These are phyloP conservation scores for Eucalyptus fibrosa DNA, from an alignment of 345 rosid species.

Conservation along the genomic window DNA sequence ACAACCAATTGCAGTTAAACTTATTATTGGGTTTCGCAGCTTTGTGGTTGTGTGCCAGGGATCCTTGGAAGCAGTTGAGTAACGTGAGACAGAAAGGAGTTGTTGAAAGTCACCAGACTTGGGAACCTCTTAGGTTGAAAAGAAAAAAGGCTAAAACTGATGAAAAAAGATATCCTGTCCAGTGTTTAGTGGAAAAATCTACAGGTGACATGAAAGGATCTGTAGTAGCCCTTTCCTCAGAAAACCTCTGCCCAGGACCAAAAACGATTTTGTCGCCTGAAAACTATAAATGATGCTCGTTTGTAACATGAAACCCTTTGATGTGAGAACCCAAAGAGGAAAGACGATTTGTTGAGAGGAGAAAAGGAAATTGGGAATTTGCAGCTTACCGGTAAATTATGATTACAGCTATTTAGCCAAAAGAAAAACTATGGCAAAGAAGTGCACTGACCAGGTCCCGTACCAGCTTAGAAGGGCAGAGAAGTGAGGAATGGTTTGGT, in stretches of 20 bases:
- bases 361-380: not conserved
- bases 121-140: not conserved
- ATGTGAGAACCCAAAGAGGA: not conserved
- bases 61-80: not conserved
- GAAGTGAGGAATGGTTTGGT: not conserved
- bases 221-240: not conserved
- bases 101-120: not conserved
- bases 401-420: not conserved
- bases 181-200: not conserved
- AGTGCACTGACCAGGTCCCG: not conserved
- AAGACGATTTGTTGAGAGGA: not conserved
- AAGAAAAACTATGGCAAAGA: not conserved
- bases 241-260: not conserved
- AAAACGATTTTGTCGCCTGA: not conserved
- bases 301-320: not conserved
- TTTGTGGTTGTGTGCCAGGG: not conserved
- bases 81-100: not conserved
- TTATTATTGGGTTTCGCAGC: not conserved
- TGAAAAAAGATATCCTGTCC: not conserved
- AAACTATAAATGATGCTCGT: not conserved
- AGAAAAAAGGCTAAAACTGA: not conserved
- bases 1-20: not conserved
- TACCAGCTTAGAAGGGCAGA: not conserved
- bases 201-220: not conserved
- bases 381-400: not conserved